Base-by-base conservation (phyloP, 768 basidiomycete genomes). In the Polyporus arcularius region DNA sequence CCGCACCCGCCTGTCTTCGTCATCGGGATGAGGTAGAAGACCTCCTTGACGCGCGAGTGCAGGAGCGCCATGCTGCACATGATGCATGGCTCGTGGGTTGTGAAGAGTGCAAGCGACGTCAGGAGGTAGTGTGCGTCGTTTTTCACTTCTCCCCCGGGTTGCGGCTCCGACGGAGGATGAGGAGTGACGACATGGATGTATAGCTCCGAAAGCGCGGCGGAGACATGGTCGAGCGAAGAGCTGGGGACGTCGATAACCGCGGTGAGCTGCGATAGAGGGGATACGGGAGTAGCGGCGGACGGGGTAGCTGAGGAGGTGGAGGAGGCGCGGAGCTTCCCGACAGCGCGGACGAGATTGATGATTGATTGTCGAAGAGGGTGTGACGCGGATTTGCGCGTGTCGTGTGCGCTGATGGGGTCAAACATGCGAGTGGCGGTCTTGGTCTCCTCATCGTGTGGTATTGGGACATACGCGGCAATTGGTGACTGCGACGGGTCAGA, bases 61-160 rank as follows among this genome's bases (percentile, higher is more conserved):
- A 97, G 77, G 21, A 98, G 76, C 2, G 95, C 93, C 97, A 99
- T 99, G 67, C 88, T 85, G 73, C 97, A 99, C 93, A 98, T 94
- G 58, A 99, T 83, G 67, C 97, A 99, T 0, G 97, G 97, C 67
- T 99, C 97, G 74, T 99, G 96, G 9, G 94, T 93, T 55, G 86
- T 85, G 77, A 98, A 98, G 28, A 98, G 79, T 1, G 87, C 85
- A 16, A 87, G 82, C 2, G 87, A 86, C 0, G 94, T 98, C 28
- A 98, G 80, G 46, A 98, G 87, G 74, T 99, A 99, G 69, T 90
- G 88, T 1, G 87, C 76, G 14, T 91, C 89, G 65, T 92, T 93
- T n/a, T 31, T 14, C 28, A 3, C 38, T 41, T 58, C 53, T 14
- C 28, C 48, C 0, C 4, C 26, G 41, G 48, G 38, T 7, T 39